phyloP scores from a whole-genome alignment of 192 early-diverging fungal genomes.

The Mortierella claussenii region DNA sequence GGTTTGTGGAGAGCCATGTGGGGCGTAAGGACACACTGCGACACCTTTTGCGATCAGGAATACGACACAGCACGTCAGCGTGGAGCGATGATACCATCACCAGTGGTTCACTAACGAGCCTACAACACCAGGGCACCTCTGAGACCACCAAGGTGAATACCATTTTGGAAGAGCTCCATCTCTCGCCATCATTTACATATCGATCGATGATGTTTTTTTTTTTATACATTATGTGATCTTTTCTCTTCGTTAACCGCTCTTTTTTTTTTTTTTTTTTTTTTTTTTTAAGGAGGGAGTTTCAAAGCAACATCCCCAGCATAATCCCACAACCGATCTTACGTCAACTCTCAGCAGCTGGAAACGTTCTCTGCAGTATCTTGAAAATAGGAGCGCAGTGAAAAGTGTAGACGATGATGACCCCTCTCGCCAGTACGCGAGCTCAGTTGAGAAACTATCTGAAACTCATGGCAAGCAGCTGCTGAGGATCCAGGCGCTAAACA shows the following conservation, averaged over 20 bases:
- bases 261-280: no score
- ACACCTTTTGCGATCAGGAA: neutral
- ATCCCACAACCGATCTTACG: neutral
- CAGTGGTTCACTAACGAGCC: no score
- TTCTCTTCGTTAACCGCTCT: no score
- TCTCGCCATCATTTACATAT: no score
- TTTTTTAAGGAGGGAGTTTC: no score
- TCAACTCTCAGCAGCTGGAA: conserved; percentile 22
- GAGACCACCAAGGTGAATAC: no score
- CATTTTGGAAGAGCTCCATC: no score
- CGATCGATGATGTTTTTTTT: no score
- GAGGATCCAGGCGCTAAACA: conserved; percentile 7
- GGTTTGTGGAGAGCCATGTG: conserved; percentile 13
- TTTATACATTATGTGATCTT: no score
- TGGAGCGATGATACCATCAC: neutral
- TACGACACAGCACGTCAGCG: neutral
- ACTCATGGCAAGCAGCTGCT: conserved; percentile 4
- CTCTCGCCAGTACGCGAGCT: neutral
- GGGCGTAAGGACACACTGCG: conserved; percentile 7
- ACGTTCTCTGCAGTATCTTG: conserved; percentile 10
- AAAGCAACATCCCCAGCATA: neutral
- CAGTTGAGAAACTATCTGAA: neutral
- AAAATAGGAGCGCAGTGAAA: neutral
- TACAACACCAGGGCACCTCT: no score
- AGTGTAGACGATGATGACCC: neutral